phyloP scores from a whole-genome alignment of 441 rosid species.

The Erodium moschatum region DNA sequence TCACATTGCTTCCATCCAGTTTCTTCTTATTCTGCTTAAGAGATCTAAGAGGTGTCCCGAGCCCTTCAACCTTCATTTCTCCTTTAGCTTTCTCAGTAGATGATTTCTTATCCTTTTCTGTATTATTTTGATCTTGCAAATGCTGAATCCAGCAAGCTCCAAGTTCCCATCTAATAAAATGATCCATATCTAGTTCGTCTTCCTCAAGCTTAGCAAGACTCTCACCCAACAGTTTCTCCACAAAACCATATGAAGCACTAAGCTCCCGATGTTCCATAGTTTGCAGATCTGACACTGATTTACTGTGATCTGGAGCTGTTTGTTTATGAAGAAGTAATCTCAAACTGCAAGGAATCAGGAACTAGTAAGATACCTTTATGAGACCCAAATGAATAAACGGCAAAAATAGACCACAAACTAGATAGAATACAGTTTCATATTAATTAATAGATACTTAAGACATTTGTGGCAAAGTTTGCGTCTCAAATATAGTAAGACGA shows the following conservation, averaged over 20 bases:
- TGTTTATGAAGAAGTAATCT: slow-evolving; percentile 65
- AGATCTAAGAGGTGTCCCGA: slow-evolving; percentile 84
- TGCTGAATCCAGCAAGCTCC: slow-evolving; percentile 86
- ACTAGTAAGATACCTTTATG: slow-evolving; percentile 17
- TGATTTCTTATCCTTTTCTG: slow-evolving; percentile 72
- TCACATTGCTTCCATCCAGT: slow-evolving; percentile 30
- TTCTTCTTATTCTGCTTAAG: slow-evolving; percentile 64
- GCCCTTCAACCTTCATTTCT: slow-evolving; percentile 97
- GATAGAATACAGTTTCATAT: background rate
- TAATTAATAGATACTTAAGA: background rate
- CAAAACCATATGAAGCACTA: slow-evolving; percentile 47
- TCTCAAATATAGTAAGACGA: background rate
- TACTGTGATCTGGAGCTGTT: slow-evolving; percentile 44
- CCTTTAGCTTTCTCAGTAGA: slow-evolving; percentile 56
- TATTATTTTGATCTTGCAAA: slow-evolving; percentile 55
- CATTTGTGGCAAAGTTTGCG: background rate
- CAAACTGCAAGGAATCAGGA: slow-evolving; percentile 41
- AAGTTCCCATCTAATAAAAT: slow-evolving; percentile 60
- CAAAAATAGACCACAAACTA: background rate
- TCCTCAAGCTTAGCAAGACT: slow-evolving; percentile 60
- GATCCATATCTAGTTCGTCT: slow-evolving; percentile 34
- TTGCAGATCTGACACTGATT: slow-evolving; percentile 36
- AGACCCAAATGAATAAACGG: slow-evolving; percentile 4
- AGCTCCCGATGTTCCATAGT: slow-evolving; percentile 49
- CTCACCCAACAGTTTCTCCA: slow-evolving; percentile 47